Evolutionary conservation across 495 filamentous ascomycete species (phyloP).

Genomic region (Staphylotrichum longicolle): DNA sequence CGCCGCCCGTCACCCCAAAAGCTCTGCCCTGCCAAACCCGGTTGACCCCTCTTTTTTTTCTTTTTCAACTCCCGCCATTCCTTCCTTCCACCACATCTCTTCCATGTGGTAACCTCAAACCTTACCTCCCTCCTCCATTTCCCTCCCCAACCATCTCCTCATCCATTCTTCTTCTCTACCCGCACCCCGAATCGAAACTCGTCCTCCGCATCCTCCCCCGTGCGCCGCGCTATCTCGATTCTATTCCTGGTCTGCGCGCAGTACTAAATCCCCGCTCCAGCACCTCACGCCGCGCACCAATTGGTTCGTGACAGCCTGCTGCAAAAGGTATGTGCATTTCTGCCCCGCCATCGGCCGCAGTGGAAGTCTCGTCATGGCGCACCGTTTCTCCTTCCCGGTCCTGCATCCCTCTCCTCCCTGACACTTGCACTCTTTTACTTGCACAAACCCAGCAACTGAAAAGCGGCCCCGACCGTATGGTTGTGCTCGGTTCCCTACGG

Average conservation of each 20-base stretch:
- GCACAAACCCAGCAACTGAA: constrained; percentile 4
- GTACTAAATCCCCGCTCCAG: constrained; percentile 5
- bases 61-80: constrained; percentile 24
- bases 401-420: constrained; percentile 21
- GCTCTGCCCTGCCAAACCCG: constrained; percentile 19
- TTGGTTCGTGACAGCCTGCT: constrained; percentile 29
- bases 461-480: background rate
- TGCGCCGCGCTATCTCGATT: constrained; percentile 9
- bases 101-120: constrained; percentile 17
- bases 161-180: constrained; percentile 3
- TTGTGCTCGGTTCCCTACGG: background rate
- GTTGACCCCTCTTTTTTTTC: constrained; percentile 30
- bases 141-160: background rate
- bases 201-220: constrained; percentile 1
- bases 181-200: background rate
- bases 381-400: constrained; percentile 27
- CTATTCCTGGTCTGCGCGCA: background rate
- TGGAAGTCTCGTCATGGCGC: constrained; percentile 24
- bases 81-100: constrained; percentile 19
- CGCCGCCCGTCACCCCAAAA: constrained; percentile 18
- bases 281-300: constrained; percentile 21
- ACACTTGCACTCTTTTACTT: background rate
- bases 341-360: constrained; percentile 20
- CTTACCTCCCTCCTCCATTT: background rate
- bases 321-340: constrained; percentile 35